Conservation (phyloP, 2,329 filamentous ascomycete genomes). For the Verticillium zaregamsianum region DNA sequence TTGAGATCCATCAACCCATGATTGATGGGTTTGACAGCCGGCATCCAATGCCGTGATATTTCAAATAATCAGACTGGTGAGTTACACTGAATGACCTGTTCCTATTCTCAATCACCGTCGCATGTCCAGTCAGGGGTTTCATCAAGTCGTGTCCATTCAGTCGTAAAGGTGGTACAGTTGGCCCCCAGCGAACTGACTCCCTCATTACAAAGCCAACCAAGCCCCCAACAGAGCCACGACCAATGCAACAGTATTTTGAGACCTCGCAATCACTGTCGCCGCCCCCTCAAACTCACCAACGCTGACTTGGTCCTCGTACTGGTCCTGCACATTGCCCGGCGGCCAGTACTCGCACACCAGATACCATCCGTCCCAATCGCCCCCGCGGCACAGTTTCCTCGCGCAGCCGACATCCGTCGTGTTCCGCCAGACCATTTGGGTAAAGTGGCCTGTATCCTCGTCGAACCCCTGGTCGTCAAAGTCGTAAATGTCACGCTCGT, state of each 20-base stretch:
- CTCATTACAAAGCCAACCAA: neutral
- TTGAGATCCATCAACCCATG: too few relatives aligned
- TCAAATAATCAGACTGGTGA: too few relatives aligned
- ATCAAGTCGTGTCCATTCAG: neutral
- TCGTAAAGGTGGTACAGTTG: neutral
- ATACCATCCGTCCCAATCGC: constrained; percentile 48
- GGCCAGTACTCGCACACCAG: constrained; percentile 70
- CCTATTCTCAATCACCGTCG: neutral
- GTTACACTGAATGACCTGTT: neutral
- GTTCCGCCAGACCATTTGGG: constrained; percentile 66
- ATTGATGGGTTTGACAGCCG: too few relatives aligned
- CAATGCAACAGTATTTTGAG: neutral
- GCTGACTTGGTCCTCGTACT: constrained; percentile 33
- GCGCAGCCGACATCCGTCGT: constrained; percentile 57
- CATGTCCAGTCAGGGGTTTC: too few relatives aligned
- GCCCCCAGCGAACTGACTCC: neutral
- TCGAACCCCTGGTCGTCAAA: constrained; percentile 53
- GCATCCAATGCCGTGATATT: too few relatives aligned
- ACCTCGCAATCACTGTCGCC: neutral
- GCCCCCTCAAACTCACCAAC: neutral
- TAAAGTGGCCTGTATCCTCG: constrained; percentile 64
- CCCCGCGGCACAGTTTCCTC: constrained; percentile 17
- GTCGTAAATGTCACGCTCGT: constrained; percentile 55
- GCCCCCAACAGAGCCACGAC: neutral
- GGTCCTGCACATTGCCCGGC: constrained; percentile 56